Percentiles rank a stretch among this genome's conserved stretches.
phyloP scores from a whole-genome alignment of 225 moss, liverwort and hornwort genomes.

The Pleurozium schreberi region DNA sequence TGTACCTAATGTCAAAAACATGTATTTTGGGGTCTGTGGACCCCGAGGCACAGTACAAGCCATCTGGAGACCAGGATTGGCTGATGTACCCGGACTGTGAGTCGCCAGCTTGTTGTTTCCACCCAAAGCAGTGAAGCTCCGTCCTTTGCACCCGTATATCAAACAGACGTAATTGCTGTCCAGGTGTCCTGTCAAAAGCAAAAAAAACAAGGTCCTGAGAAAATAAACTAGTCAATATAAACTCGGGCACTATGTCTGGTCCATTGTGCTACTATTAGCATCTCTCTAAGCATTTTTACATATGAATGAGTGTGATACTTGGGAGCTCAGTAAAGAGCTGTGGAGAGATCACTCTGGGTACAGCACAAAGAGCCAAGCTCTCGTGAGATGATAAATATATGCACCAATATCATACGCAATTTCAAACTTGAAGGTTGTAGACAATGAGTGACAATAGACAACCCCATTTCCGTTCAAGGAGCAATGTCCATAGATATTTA shows the following conservation, averaged over 20 bases:
- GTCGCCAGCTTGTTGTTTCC: conserved; percentile 62
- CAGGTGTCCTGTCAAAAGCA: conserved; percentile 39
- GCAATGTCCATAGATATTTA: neutral
- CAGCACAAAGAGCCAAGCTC: neutral
- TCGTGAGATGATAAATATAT: neutral
- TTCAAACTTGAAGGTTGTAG: neutral
- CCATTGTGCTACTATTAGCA: neutral
- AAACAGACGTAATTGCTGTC: conserved; percentile 71
- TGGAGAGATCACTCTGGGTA: neutral
- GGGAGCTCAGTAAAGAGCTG: neutral
- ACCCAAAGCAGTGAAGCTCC: conserved; percentile 82
- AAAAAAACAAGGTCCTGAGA: neutral
- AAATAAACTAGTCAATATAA: neutral
- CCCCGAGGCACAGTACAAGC: conserved; percentile 73
- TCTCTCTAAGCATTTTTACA: neutral
- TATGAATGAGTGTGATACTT: neutral
- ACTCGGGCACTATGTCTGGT: neutral
- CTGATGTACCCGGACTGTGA: conserved; percentile 70
- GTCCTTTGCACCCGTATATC: conserved; percentile 62
- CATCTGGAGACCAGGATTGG: conserved; percentile 98
- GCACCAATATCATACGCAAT: neutral
- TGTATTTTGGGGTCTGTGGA: conserved; percentile 89
- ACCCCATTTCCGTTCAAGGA: neutral
- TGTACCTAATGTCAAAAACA: conserved; percentile 83
- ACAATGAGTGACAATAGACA: neutral